Evolutionary conservation across 345 rosid genomes (phyloP).

Genomic region (Salix udensis): DNA sequence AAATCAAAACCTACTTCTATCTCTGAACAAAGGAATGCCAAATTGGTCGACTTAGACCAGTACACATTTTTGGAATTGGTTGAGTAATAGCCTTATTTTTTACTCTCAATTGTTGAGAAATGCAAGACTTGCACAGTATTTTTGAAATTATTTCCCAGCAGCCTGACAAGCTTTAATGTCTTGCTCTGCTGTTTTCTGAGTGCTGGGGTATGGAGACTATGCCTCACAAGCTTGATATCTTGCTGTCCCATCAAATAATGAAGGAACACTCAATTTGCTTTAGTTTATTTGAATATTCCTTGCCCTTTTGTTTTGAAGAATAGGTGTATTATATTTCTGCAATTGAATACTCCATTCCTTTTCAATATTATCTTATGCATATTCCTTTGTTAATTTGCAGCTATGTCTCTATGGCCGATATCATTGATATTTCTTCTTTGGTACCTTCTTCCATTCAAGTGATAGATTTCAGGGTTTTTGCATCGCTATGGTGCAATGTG

Average conservation of each 20-base stretch:
- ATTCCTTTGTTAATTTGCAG: conserved; percentile 32
- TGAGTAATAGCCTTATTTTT: neutral
- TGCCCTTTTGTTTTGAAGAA: neutral
- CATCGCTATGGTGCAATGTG: conserved; percentile 62
- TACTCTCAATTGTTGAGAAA: neutral
- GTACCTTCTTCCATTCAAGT: conserved; percentile 57
- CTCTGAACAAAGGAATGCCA: neutral
- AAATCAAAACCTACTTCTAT: neutral
- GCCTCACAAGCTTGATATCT: neutral
- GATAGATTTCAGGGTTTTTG: conserved; percentile 77
- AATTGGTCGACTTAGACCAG: neutral
- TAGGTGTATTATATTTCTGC: neutral
- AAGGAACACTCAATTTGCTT: neutral
- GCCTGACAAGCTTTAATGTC: too few species aligned
- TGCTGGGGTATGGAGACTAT: neutral
- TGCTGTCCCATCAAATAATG: neutral
- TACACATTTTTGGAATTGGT: neutral
- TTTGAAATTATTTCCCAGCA: too few species aligned
- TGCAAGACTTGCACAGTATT: neutral
- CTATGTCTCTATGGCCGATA: conserved; percentile 79
- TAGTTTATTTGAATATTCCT: neutral
- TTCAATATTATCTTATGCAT: neutral
- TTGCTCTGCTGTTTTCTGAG: neutral
- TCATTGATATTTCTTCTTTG: conserved; percentile 64
- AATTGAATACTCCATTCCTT: neutral